Evolutionary conservation across 805 yeast species (phyloP), one percentile per base, ranked within the genome.

Genomic region (Suhomyces kilbournensis): DNA sequence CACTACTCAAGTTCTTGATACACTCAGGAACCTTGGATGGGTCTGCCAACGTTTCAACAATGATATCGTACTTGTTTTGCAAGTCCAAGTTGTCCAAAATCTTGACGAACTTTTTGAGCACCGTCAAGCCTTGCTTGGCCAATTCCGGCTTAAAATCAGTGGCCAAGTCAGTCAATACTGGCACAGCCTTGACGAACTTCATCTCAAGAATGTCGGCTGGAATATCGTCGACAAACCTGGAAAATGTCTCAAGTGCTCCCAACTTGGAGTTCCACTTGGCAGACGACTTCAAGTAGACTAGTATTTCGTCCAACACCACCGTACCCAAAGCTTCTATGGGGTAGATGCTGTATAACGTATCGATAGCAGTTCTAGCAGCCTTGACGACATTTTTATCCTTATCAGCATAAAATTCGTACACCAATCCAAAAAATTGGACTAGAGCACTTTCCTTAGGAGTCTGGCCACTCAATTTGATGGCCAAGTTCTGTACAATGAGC

Each of bases 131-230:
- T 53, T 83, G 90, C 61, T 87, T 85, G 25, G 97, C 91, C 52
- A 94, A 79, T 72, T 93, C 99, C 2, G 97, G 97, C 76, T 93
- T 93, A 81, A 94, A 90, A 69, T 93, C 99, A 52, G 96, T 93
- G 58, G 97, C 83, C 74, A 86, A 81, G 71, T 90, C 96, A 32
- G 96, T 90, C 63, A 93, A 78, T 8, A 88, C 80, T 38, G 99
- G 98, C 32, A 93, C 83, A 3, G 90, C 81, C 51, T 80, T 81
- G 55, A 85, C 84, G 70, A 93, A 93, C 60, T 85, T 84, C 65
- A 85, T 68, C 71, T 93, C 97, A 60, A 93, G 76, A 62, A 89
- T 78, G 72, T 94, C 98, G 39, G 86, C 82, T 52, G 97, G 94
- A 43, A 87, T 84, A 47, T 88, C 90, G 56, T 82, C 90, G 54